Evolutionary conservation across 1,139 yeast genomes (phyloP).

Genomic region (Candida glucosophila): DNA sequence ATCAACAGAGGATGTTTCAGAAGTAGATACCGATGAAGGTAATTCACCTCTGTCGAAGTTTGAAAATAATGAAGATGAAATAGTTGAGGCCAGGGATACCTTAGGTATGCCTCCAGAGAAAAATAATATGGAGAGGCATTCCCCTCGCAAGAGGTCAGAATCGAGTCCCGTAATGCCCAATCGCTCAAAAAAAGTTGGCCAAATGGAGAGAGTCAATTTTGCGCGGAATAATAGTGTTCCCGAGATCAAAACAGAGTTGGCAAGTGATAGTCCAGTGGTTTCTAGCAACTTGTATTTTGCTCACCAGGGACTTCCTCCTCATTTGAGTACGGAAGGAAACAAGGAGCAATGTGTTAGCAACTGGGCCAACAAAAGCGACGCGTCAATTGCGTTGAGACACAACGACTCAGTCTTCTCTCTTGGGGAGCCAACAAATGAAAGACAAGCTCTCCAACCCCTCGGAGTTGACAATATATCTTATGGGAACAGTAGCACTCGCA

Average conservation of each 20-base stretch:
- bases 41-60: too few species aligned
- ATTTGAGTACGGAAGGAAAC: constrained; percentile 22
- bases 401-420: constrained; percentile 33
- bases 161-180: too few species aligned
- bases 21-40: too few species aligned
- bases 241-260: constrained; percentile 3
- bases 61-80: too few species aligned
- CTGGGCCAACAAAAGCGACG: constrained; percentile 11
- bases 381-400: constrained; percentile 32
- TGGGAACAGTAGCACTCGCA: constrained; percentile 3
- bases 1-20: constrained; percentile 4
- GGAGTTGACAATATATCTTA: constrained; percentile 8
- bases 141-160: constrained; percentile 17
- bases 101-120: constrained; percentile 1
- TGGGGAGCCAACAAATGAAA: constrained; percentile 15
- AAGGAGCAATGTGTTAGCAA: constrained; percentile 14
- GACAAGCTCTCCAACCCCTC: constrained; percentile 20
- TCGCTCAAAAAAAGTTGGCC: too few species aligned
- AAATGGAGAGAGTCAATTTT: too few species aligned
- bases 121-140: not conserved
- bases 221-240: constrained; percentile 3
- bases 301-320: constrained; percentile 51
- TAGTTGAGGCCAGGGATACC: too few species aligned
- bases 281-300: constrained; percentile 41
- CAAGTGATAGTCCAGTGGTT: constrained; percentile 21